Percentiles rank a stretch among this genome's conserved stretches.
These are phyloP conservation scores for Leccinum truebloodii DNA, from an alignment of 768 basidiomycete genomes.

Conservation along the genomic window DNA sequence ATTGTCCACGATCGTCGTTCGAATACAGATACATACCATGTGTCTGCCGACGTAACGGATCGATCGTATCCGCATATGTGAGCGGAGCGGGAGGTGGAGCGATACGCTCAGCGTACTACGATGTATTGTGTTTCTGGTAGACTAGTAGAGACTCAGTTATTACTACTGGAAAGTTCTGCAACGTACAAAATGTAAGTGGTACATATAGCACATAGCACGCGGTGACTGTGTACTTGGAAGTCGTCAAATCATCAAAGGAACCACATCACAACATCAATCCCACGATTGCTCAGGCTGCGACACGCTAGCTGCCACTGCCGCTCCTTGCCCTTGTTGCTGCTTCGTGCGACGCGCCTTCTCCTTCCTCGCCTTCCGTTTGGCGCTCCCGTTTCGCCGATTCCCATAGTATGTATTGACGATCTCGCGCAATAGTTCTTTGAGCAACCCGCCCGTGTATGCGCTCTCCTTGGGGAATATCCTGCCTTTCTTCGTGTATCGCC, in stretches of 20 bases:
- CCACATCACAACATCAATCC: not conserved
- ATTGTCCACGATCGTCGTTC: not conserved
- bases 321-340: not conserved
- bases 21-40: not conserved
- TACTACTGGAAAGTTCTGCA: not conserved
- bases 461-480: constrained; percentile 32
- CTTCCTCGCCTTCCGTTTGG: constrained; percentile 17
- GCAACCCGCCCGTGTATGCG: constrained; percentile 32
- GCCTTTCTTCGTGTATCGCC: constrained; percentile 22
- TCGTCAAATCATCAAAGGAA: not conserved
- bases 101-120: not conserved
- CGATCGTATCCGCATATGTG: not conserved
- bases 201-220: not conserved
- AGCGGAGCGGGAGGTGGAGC: not conserved
- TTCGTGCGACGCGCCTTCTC: not conserved
- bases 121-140: not conserved
- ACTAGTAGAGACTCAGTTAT: not conserved
- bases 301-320: not conserved
- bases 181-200: not conserved
- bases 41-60: no score
- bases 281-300: not conserved
- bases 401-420: constrained; percentile 21
- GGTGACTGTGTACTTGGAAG: not conserved
- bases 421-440: constrained; percentile 33
- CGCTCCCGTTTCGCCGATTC: constrained; percentile 21